Base-by-base conservation (phyloP, 1,284 basidiomycete genomes). In the Puccinia horiana region DNA sequence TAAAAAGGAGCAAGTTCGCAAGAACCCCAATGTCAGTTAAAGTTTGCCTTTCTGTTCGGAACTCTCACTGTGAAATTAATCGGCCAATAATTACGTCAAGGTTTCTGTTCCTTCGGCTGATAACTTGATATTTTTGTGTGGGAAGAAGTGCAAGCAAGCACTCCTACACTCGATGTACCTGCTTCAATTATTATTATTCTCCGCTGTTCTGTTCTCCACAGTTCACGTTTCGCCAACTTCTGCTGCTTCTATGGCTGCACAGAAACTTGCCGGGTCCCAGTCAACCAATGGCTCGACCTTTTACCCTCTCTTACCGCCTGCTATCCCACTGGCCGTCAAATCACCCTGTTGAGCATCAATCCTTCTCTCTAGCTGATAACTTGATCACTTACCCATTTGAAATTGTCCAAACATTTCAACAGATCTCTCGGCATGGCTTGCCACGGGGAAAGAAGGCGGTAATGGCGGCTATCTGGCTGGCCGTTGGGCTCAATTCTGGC, bases 371-470 rank as follows among this genome's bases (percentile, higher is more conserved):
- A 8, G 20, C 1, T 54, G 52, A 54, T 54, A 8, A 54, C 18
- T 54, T 54, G 8, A 23, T 23, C 3, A 32, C 63, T 65, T 16
- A 40, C n/a, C 20, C 35, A 65, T 63, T 14, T 26, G 6, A 4
- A 37, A 35, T 6, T n/a, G n/a, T n/a, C n/a, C n/a, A 42, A 74
- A 40, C 42, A 70, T 49, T 70, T 47, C 47, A 8, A 20, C 14
- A 84, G 84, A 85, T 78, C 32, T 84, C 40, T 84, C 83, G 35
- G 83, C 83, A n/a, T 83, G 82, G 83, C 83, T 85, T 9, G 73
- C 84, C 1, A 81, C 84, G 0, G 84, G 83, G 8, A 76, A 82
- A 16, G 78, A 83, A 16, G 76, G 74, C 23, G 81, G 81, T 4
- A 65, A 74, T 44, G 80, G 82, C 61, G 83, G 83, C 8, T 83